Conservation (phyloP, 352 stramenopile species). For the Globisporangium solare region DNA sequence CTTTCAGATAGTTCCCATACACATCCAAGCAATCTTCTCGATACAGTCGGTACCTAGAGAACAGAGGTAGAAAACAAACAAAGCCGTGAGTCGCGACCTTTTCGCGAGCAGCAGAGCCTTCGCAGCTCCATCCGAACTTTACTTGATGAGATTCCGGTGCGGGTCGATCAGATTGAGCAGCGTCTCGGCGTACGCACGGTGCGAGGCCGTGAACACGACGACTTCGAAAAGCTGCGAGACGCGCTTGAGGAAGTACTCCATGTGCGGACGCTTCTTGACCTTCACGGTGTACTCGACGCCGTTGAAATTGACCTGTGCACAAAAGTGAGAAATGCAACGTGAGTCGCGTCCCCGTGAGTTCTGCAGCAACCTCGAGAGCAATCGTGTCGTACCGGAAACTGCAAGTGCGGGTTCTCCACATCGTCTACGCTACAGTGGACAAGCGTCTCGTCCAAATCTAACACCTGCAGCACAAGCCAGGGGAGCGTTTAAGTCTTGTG, state of each 20-base stretch:
- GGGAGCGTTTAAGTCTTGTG: not conserved
- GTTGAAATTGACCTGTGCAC: conserved; percentile 89
- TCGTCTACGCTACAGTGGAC: conserved; percentile 98
- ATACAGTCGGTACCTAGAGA: conserved; percentile 90
- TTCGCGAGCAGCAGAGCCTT: not conserved
- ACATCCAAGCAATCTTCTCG: conserved; percentile 94
- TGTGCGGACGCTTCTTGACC: conserved; percentile 94
- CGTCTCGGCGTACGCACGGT: conserved; percentile 93
- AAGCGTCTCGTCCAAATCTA: conserved; percentile 99
- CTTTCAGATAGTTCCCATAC: conserved; percentile 98
- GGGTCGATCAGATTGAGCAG: conserved; percentile 97
- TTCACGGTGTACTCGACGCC: conserved; percentile 95
- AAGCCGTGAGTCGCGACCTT: not conserved
- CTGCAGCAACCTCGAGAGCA: not conserved
- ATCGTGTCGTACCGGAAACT: conserved; percentile 88
- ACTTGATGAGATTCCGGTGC: conserved; percentile 85
- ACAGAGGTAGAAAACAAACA: too few relatives aligned
- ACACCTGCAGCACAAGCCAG: conserved; percentile 43
- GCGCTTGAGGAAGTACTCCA: conserved; percentile 93
- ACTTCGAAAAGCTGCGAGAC: conserved; percentile 96
- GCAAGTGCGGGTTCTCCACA: conserved; percentile 90
- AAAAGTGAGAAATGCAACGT: not conserved
- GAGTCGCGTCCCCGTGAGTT: not conserved
- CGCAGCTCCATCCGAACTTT: conserved; percentile 15
- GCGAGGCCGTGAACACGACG: conserved; percentile 99